Evolutionary conservation across 1,284 basidiomycete species (phyloP).

Genomic region (Irpex sp.): DNA sequence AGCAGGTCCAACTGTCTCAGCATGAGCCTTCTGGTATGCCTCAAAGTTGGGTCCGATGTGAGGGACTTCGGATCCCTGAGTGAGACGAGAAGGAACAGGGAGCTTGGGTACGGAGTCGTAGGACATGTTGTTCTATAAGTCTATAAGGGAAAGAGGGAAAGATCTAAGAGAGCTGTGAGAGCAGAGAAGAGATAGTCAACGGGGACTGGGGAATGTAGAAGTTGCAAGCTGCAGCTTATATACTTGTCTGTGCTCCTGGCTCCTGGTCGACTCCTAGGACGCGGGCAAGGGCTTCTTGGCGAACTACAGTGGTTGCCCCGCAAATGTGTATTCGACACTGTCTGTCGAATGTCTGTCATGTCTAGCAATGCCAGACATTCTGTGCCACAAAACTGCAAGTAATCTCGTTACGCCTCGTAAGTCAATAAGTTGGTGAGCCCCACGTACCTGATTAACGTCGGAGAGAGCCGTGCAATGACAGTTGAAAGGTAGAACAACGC

Average conservation of each 20-base stretch:
- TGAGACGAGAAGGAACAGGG: slow-evolving; percentile 69
- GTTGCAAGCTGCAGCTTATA: not conserved
- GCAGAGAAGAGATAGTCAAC: not conserved
- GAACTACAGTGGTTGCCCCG: too few relatives aligned
- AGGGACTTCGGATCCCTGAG: slow-evolving; percentile 55
- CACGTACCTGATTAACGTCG: not conserved
- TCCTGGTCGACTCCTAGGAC: not conserved
- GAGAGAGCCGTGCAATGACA: not conserved
- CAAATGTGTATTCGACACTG: too few relatives aligned
- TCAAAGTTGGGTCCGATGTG: slow-evolving; percentile 75
- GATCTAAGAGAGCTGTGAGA: not conserved
- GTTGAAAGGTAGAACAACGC: too few relatives aligned
- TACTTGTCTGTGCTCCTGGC: not conserved
- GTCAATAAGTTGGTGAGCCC: not conserved
- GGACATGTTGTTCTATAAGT: not conserved
- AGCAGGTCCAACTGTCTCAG: slow-evolving; percentile 67
- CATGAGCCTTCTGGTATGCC: slow-evolving; percentile 62
- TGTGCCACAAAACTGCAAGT: too few relatives aligned
- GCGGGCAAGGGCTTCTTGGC: not conserved
- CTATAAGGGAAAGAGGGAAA: not conserved
- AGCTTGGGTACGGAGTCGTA: slow-evolving; percentile 25
- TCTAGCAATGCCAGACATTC: too few relatives aligned
- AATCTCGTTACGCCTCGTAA: too few relatives aligned
- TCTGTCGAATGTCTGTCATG: too few relatives aligned
- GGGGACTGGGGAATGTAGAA: not conserved